These are phyloP conservation scores for Moniliella sp. DNA, from an alignment of 1,284 basidiomycete genomes.

Conservation along the genomic window DNA sequence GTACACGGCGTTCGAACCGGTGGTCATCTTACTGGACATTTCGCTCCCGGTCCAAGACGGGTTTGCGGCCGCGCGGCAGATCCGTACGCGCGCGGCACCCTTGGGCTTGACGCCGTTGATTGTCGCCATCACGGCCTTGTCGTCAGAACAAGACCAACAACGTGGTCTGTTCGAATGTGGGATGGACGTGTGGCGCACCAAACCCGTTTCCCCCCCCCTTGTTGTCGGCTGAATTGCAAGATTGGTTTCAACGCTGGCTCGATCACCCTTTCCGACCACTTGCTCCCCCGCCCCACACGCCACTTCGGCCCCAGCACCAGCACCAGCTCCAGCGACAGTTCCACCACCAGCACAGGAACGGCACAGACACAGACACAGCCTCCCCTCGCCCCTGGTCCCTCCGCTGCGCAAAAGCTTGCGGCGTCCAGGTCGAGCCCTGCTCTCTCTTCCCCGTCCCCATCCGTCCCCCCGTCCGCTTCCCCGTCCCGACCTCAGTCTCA, in stretches of 20 bases:
- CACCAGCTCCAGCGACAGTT: too few species aligned
- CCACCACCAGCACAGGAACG: too few species aligned
- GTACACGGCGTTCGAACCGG: conserved; percentile 10
- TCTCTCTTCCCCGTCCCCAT: too few species aligned
- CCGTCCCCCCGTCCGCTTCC: too few species aligned
- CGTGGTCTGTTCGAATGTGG: conserved; percentile 12
- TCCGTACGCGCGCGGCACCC: conserved; percentile 7
- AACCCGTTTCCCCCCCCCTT: conserved; percentile 8
- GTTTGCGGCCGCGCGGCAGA: conserved; percentile 16
- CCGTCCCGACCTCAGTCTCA: too few species aligned
- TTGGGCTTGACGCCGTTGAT: conserved; percentile 6
- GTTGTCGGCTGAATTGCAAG: conserved; percentile 2
- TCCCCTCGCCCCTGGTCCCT: too few species aligned
- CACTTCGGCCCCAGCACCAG: too few species aligned
- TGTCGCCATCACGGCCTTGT: conserved; percentile 18
- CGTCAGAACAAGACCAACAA: conserved; percentile 11
- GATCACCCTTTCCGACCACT: too few species aligned
- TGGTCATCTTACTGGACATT: conserved; percentile 20
- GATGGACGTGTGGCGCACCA: conserved; percentile 22
- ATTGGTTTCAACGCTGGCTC: neutral
- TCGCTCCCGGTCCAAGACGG: conserved; percentile 16
- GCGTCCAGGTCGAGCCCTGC: too few species aligned
- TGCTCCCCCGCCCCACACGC: too few species aligned
- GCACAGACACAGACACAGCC: too few species aligned
- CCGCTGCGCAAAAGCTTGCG: too few species aligned